Conservation (phyloP, 768 basidiomycete species). For the Lentinula raphanica region DNA sequence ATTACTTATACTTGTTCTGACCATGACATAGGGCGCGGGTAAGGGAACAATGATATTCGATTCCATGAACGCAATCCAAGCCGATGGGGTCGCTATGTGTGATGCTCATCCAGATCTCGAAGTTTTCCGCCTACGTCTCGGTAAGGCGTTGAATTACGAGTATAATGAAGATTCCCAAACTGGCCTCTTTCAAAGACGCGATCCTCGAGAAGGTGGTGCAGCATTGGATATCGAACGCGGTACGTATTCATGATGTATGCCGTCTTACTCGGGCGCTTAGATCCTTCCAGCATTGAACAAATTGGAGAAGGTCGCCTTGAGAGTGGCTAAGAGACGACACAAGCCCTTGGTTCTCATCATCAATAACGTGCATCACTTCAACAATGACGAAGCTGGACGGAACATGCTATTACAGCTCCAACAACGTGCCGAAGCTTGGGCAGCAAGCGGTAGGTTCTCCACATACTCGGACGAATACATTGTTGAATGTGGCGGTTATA, state of each 20-base stretch:
- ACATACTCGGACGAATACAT: slow-evolving; percentile 7
- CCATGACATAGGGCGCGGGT: slow-evolving; percentile 55
- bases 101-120: slow-evolving; percentile 86
- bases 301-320: slow-evolving; percentile 78
- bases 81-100: slow-evolving; percentile 69
- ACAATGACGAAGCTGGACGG: slow-evolving; percentile 71
- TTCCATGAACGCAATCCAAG: slow-evolving; percentile 68
- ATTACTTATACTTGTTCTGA: not conserved
- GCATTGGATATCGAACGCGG: slow-evolving; percentile 80
- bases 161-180: slow-evolving; percentile 80
- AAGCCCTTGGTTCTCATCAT: slow-evolving; percentile 76
- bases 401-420: slow-evolving; percentile 83
- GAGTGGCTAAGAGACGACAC: slow-evolving; percentile 47
- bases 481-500: slow-evolving; percentile 15
- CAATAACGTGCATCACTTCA: slow-evolving; percentile 73
- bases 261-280: not conserved
- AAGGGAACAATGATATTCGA: slow-evolving; percentile 84
- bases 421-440: slow-evolving; percentile 83
- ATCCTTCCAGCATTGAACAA: slow-evolving; percentile 62
- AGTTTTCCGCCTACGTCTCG: slow-evolving; percentile 79
- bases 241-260: slow-evolving; percentile 18
- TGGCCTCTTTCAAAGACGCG: slow-evolving; percentile 73
- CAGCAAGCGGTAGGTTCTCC: slow-evolving; percentile 55
- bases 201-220: slow-evolving; percentile 82
- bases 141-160: slow-evolving; percentile 83